Evolutionary conservation across 1,139 yeast species (phyloP), one percentile per base, ranked within the genome.

Genomic region (Hyphopichia fennica): DNA sequence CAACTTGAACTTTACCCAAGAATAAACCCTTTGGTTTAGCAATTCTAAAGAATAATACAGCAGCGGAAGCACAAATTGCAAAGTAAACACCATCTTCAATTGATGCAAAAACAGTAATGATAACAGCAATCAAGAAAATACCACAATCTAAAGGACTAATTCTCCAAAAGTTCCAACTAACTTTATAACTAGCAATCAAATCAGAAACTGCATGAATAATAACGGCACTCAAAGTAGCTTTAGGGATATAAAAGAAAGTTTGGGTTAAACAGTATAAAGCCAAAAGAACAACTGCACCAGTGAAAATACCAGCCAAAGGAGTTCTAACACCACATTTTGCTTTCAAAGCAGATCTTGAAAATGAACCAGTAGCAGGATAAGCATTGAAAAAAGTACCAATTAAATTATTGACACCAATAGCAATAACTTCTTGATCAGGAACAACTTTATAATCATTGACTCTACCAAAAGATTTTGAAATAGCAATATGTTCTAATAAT

Each of bases 131-230:
- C 7, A 90, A 38, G 65, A 89, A 91, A 41, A 90, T 85, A 35
- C 82, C 77, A 54, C 79, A 79, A 63, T 91, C 97, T 15, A 87
- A 46, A 9, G 97, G 96, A 43, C 82, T 71, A 48, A 86, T 76
- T 49, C 74, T 76, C 87, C 89, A 90, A 64, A 89, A 80, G 55
- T 75, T 80, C 78, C 80, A 81, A 11, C 96, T 81, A 3, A 84
- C 78, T 53, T 77, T 77, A 58, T 84, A 89, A 42, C 81, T 75
- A 4, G 96, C 86, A 50, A 90, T 70, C 62, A 91, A 78, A 67
- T 90, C 97, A 37, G 87, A 80, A 19, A 91, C 98, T n/a, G 97
- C 96, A 63, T 91, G 96, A 55, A 91, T 91, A 53, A 91, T 90
- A 50, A 91, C 82, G 1, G 97, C 96, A 51, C 83, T 73, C 46